Base-by-base conservation (phyloP, 495 filamentous ascomycete genomes). In the Barbatosphaeria neglecta region DNA sequence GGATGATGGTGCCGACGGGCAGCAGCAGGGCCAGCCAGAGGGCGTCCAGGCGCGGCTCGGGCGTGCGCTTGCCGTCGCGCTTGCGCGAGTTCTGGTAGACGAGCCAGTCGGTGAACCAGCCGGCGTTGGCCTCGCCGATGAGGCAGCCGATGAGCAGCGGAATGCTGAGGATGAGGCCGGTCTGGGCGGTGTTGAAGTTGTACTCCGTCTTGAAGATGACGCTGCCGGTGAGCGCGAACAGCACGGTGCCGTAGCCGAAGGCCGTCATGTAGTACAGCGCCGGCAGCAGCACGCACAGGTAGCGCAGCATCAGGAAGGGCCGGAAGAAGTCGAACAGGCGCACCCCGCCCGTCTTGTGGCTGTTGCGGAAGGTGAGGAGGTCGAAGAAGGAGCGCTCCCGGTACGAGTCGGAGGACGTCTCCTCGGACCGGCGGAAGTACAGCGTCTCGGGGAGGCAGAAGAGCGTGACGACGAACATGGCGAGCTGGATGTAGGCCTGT, bases 211-310 rank as follows among this genome's bases (percentile, higher is more conserved):
- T 46, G 45, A 54, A 59, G n/a, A 53, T 35, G n/a, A 41, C n/a
- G 17, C 59, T 40, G 16, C 56, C 61, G 3, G 56, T 60, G 2
- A 50, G 19, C 6, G 59, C 59, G 38, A 58, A 62, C 3, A 64
- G 47, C 11, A 60, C 59, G 17, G 45, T 56, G 8, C 56, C 56
- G 25, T 50, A 55, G 6, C 50, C 57, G 43, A 60, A 58, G 43
- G 42, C 49, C 22, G 47, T 54, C 41, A 50, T 49, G 41, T 60
- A 60, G 53, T 64, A 62, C 6, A 57, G 6, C 2, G 33, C 38
- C 7, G 61, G 59, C 1, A 64, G 37, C 10, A 53, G 27, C 18
- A 64, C 51, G n/a, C 46, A 49, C 9, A 52, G 46, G 45, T 62
- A 64, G 33, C 43, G 49, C 6, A 52, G 42, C 61, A 64, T 60